A percentile compares a stretch with the other conserved stretches of the same genome.
Evolutionary conservation across 805 yeast genomes (phyloP).

Genomic region (Wickerhamiella kurtzmanii): DNA sequence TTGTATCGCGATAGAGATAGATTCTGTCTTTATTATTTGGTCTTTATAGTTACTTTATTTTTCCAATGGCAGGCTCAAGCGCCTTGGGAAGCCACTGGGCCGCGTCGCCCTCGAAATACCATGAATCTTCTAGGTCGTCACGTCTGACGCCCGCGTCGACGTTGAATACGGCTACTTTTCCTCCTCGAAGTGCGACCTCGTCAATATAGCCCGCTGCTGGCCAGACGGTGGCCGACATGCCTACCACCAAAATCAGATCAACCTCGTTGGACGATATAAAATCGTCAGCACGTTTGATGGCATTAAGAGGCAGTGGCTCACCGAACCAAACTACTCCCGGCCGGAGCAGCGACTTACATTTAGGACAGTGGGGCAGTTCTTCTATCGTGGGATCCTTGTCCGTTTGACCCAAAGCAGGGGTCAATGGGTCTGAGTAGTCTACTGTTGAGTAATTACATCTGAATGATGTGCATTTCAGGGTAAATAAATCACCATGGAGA

Average conservation of each 20-base stretch:
- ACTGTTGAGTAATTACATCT: slow-evolving; percentile 47
- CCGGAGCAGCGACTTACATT: slow-evolving; percentile 50
- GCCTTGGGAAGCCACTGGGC: slow-evolving; percentile 56
- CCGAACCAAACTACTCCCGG: slow-evolving; percentile 96
- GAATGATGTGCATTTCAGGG: slow-evolving; percentile 61
- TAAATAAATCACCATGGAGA: slow-evolving; percentile 68
- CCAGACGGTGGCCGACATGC: slow-evolving; percentile 76
- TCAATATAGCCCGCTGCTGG: slow-evolving; percentile 90
- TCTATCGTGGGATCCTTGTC: slow-evolving; percentile 26
- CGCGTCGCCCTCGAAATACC: slow-evolving; percentile 77
- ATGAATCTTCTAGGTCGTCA: slow-evolving; percentile 27
- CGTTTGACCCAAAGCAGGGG: slow-evolving; percentile 33
- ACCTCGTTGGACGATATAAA: slow-evolving; percentile 45
- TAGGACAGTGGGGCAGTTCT: slow-evolving; percentile 62
- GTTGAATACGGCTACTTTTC: slow-evolving; percentile 73
- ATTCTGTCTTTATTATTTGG: not conserved
- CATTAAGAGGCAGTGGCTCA: slow-evolving; percentile 59
- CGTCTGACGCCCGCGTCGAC: slow-evolving; percentile 29
- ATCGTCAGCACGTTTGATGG: slow-evolving; percentile 55
- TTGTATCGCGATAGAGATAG: not conserved
- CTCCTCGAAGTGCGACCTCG: slow-evolving; percentile 56
- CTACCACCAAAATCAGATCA: slow-evolving; percentile 69
- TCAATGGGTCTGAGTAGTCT: slow-evolving; percentile 44
- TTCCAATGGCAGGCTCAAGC: slow-evolving; percentile 31
- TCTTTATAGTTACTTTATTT: not conserved